These are phyloP conservation scores for Leptographium procerum DNA, from an alignment of 2,329 filamentous ascomycete species.

Conservation along the genomic window DNA sequence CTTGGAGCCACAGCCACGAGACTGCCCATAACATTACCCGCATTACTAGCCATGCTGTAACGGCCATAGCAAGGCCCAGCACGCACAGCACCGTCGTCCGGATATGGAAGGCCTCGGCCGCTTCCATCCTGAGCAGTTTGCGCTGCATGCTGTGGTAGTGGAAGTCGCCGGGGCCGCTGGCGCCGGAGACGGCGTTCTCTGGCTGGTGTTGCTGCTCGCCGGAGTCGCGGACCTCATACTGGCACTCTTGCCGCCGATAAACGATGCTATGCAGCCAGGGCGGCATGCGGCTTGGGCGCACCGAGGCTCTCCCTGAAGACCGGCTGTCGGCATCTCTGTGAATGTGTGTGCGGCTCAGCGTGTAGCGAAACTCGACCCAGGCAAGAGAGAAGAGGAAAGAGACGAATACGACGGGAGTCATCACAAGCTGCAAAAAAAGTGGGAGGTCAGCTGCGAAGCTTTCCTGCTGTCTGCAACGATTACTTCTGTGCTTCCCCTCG, in stretches of 20 bases:
- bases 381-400: slow-evolving; percentile 55
- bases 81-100: slow-evolving; percentile 40
- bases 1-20: background rate
- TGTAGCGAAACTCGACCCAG: slow-evolving; percentile 48
- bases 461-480: background rate
- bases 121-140: slow-evolving; percentile 50
- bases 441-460: background rate
- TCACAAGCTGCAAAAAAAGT: slow-evolving; percentile 27
- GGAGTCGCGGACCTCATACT: background rate
- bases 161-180: slow-evolving; percentile 17
- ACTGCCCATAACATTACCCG: slow-evolving; percentile 12
- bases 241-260: slow-evolving; percentile 28
- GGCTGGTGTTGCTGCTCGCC: too few relatives aligned
- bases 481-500: background rate
- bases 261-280: slow-evolving; percentile 30
- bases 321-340: slow-evolving; percentile 14
- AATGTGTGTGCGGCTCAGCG: slow-evolving; percentile 33
- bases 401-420: slow-evolving; percentile 52
- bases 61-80: slow-evolving; percentile 27
- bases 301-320: background rate
- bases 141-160: slow-evolving; percentile 47
- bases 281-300: slow-evolving; percentile 18
- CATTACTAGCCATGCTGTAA: slow-evolving; percentile 19
- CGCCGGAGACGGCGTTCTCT: background rate
- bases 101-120: slow-evolving; percentile 52